Conservation (phyloP, 192 early-diverging fungal species). For the Mortierella antarctica region DNA sequence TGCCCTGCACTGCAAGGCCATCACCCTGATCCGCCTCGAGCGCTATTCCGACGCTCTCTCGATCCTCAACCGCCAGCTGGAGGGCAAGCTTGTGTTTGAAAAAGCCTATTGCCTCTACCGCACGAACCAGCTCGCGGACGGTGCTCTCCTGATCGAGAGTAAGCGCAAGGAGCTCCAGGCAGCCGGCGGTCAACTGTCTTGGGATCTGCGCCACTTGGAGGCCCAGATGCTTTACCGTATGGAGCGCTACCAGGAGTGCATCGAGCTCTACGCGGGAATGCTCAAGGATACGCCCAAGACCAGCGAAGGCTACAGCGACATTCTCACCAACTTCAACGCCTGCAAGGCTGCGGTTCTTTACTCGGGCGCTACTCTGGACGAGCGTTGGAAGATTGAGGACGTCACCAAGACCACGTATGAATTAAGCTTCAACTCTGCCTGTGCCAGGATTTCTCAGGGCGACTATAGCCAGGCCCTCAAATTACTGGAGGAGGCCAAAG, state of each 20-base stretch:
- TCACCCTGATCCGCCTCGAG: slow-evolving; percentile 66
- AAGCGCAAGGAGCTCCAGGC: slow-evolving; percentile 32
- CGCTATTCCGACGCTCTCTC: slow-evolving; percentile 64
- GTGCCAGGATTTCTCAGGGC: slow-evolving; percentile 62
- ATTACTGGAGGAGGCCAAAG: slow-evolving; percentile 64
- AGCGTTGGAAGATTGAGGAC: slow-evolving; percentile 36
- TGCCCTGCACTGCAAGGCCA: slow-evolving; percentile 67
- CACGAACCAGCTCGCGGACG: slow-evolving; percentile 64
- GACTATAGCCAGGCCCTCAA: slow-evolving; percentile 63
- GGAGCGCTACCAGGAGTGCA: slow-evolving; percentile 62
- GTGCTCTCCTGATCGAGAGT: slow-evolving; percentile 49
- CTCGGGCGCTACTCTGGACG: slow-evolving; percentile 40
- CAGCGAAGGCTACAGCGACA: slow-evolving; percentile 59
- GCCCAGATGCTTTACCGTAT: slow-evolving; percentile 77
- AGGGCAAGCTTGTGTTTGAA: slow-evolving; percentile 60
- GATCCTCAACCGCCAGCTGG: slow-evolving; percentile 54
- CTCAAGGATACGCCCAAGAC: slow-evolving; percentile 54
- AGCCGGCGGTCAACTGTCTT: slow-evolving; percentile 19
- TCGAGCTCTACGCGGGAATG: slow-evolving; percentile 56
- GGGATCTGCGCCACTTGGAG: slow-evolving; percentile 66
- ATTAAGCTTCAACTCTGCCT: slow-evolving; percentile 74
- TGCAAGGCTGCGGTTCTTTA: slow-evolving; percentile 63
- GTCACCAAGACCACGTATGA: slow-evolving; percentile 65
- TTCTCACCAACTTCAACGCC: slow-evolving; percentile 63
- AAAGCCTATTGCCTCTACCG: slow-evolving; percentile 76